Evolutionary conservation across 1,284 basidiomycete species (phyloP).

Genomic region (Papiliotrema fonsecae): DNA sequence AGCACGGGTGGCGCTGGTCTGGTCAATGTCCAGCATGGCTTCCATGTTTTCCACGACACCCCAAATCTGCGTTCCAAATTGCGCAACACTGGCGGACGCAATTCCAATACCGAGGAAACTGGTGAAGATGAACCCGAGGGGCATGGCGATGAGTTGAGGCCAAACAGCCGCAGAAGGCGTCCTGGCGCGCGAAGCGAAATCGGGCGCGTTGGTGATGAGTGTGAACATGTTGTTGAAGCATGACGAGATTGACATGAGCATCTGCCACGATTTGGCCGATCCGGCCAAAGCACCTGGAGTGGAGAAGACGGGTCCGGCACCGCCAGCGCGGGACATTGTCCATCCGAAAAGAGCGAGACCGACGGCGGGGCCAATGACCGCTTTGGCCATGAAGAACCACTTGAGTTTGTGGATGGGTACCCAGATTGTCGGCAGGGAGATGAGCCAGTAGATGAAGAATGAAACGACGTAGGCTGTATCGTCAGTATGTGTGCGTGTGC

Average conservation of each 20-base stretch:
- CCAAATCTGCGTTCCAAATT: constrained; percentile 76
- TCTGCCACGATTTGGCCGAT: constrained; percentile 68
- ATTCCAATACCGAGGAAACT: constrained; percentile 81
- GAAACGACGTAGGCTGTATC: constrained; percentile 52
- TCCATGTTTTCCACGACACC: constrained; percentile 49
- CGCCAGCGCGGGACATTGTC: constrained; percentile 72
- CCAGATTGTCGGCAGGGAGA: constrained; percentile 73
- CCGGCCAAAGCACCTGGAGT: constrained; percentile 65
- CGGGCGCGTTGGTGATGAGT: constrained; percentile 58
- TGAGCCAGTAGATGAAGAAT: constrained; percentile 82
- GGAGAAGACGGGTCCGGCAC: constrained; percentile 71
- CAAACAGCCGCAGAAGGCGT: constrained; percentile 63
- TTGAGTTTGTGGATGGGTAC: constrained; percentile 75
- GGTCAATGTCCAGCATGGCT: constrained; percentile 28
- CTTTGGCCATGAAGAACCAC: constrained; percentile 76
- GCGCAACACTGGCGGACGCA: constrained; percentile 67
- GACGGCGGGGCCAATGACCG: constrained; percentile 60
- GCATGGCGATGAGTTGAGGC: constrained; percentile 69
- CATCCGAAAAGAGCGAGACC: constrained; percentile 76
- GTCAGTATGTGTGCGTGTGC: not conserved
- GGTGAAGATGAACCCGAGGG: constrained; percentile 69
- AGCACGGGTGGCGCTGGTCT: constrained; percentile 25
- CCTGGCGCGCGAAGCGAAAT: constrained; percentile 67
- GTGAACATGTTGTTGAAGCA: constrained; percentile 67
- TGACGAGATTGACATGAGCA: constrained; percentile 69